These are phyloP conservation scores for Scheffersomyces lignicola DNA, from an alignment of 1,139 yeast genomes.

Conservation along the genomic window DNA sequence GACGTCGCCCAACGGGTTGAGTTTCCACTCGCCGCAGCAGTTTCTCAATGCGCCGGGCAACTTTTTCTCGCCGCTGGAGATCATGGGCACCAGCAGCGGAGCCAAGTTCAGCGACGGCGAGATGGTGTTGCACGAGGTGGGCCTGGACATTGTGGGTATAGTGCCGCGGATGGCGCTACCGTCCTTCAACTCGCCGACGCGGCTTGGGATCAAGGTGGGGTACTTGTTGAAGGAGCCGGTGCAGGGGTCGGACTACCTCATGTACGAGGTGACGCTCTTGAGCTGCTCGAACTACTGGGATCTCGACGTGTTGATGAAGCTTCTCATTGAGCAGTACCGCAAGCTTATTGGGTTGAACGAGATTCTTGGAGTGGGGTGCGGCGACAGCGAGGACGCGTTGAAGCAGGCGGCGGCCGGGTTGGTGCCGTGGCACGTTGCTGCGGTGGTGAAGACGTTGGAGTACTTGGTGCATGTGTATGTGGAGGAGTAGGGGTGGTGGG, in stretches of 20 bases:
- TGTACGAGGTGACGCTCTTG: slow-evolving; percentile 61
- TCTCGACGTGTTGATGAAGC: slow-evolving; percentile 55
- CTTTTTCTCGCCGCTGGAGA: slow-evolving; percentile 37
- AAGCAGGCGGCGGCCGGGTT: slow-evolving; percentile 17
- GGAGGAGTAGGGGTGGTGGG: slow-evolving; percentile 31
- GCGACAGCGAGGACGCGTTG: slow-evolving; percentile 18
- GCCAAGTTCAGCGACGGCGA: slow-evolving; percentile 15
- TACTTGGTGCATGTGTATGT: slow-evolving; percentile 45
- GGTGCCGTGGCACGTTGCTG: slow-evolving; percentile 83
- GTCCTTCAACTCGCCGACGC: slow-evolving; percentile 66
- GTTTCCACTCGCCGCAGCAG: slow-evolving; percentile 42
- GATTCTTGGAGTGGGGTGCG: slow-evolving; percentile 34
- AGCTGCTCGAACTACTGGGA: slow-evolving; percentile 70
- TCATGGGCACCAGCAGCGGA: slow-evolving; percentile 9
- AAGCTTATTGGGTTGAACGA: slow-evolving; percentile 56
- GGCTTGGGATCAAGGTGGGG: slow-evolving; percentile 72
- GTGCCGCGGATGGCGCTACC: slow-evolving; percentile 64
- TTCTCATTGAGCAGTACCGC: slow-evolving; percentile 66
- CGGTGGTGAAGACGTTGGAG: slow-evolving; percentile 67
- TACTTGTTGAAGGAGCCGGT: slow-evolving; percentile 50
- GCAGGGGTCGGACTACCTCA: slow-evolving; percentile 21
- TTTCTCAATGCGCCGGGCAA: slow-evolving; percentile 35
- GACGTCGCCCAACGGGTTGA: slow-evolving; percentile 37
- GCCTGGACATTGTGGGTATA: slow-evolving; percentile 63
- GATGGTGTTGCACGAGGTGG: slow-evolving; percentile 45